Percentiles rank a stretch among this genome's conserved stretches.
phyloP scores from a whole-genome alignment of 768 basidiomycete genomes.

The Leccinum subtestaceum region DNA sequence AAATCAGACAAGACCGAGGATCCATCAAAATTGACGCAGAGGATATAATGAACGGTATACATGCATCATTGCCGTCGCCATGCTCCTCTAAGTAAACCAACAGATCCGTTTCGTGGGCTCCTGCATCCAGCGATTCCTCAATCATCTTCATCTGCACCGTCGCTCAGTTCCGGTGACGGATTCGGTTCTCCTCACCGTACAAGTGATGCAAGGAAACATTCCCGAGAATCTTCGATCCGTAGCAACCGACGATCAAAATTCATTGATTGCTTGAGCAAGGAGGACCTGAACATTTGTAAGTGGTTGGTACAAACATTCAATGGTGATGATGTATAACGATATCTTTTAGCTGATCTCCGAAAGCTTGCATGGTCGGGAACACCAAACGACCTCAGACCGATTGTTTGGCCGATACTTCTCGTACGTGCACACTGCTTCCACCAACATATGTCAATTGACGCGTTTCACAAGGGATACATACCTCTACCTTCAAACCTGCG shows the following conservation, averaged over 20 bases:
- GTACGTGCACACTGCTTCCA: conserved; percentile 44
- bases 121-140: conserved; percentile 31
- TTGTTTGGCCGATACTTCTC: conserved; percentile 92
- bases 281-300: conserved; percentile 82
- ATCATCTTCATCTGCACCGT: conserved; percentile 4
- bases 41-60: conserved; percentile 73
- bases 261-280: conserved; percentile 68
- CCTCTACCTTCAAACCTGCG: conserved; percentile 81
- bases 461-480: conserved; percentile 74
- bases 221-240: conserved; percentile 73
- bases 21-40: conserved; percentile 65
- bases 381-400: conserved; percentile 79
- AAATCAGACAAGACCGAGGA: conserved; percentile 44
- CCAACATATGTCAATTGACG: conserved; percentile 4
- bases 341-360: conserved; percentile 65
- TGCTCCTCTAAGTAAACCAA: conserved; percentile 30
- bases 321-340: conserved; percentile 6
- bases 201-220: conserved; percentile 52
- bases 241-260: conserved; percentile 81
- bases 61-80: conserved; percentile 13
- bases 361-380: conserved; percentile 96
- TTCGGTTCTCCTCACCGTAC: conserved; percentile 18
- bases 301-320: conserved; percentile 7
- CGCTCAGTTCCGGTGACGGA: conserved; percentile 8
- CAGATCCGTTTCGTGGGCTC: conserved; percentile 62